Conservation (phyloP, 2,329 filamentous ascomycete species). For the Thelonectria rubi region DNA sequence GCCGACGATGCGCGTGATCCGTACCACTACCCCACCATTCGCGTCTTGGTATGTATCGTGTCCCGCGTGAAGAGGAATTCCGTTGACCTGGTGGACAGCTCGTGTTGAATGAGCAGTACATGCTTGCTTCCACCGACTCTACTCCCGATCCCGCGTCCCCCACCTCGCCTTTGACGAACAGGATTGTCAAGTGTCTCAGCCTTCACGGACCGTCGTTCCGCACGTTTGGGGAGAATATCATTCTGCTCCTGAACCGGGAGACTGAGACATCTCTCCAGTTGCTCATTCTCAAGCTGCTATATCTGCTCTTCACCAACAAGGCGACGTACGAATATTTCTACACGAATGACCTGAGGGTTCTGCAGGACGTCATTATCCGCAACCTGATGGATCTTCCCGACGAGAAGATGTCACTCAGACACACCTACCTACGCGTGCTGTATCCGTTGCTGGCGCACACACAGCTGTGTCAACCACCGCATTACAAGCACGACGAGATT, state of each 20-base stretch:
- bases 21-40: slow-evolving; percentile 94
- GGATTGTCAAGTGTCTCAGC: slow-evolving; percentile 90
- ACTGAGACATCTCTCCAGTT: slow-evolving; percentile 93
- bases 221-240: slow-evolving; percentile 98
- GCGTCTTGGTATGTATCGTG: slow-evolving; percentile 76
- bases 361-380: slow-evolving; percentile 94
- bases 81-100: slow-evolving; percentile 63
- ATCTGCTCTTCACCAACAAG: slow-evolving; percentile 91
- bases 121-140: slow-evolving; percentile 75
- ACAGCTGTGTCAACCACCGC: slow-evolving; percentile 83
- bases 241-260: slow-evolving; percentile 92
- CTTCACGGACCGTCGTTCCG: slow-evolving; percentile 82
- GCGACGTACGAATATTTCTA: slow-evolving; percentile 98
- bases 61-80: neutral
- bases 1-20: slow-evolving; percentile 90
- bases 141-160: slow-evolving; percentile 50
- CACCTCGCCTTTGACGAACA: slow-evolving; percentile 77
- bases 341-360: slow-evolving; percentile 92
- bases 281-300: slow-evolving; percentile 94
- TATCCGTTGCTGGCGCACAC: slow-evolving; percentile 92
- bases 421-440: slow-evolving; percentile 93
- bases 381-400: slow-evolving; percentile 96
- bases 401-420: slow-evolving; percentile 78
- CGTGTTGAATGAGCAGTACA: slow-evolving; percentile 97
- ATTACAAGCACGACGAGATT: slow-evolving; percentile 93